phyloP scores from a whole-genome alignment of 768 basidiomycete species.

The Naganishia friedmannii region DNA sequence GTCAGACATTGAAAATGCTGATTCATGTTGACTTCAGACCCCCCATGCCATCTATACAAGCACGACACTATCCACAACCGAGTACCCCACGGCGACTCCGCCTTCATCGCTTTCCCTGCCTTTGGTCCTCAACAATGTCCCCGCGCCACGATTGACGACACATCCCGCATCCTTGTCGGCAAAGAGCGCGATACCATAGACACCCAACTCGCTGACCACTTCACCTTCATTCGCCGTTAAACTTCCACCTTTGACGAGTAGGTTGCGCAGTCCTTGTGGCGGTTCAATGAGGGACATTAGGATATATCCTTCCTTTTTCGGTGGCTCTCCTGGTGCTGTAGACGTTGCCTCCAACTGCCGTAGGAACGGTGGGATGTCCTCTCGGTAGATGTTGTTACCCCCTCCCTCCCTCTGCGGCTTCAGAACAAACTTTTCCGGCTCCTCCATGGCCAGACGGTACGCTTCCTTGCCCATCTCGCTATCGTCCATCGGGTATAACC shows the following conservation, averaged over 20 bases:
- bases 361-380: constrained; percentile 73
- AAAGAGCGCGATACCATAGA: constrained; percentile 86
- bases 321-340: constrained; percentile 36
- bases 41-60: constrained; percentile 24
- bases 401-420: constrained; percentile 99
- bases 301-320: constrained; percentile 81
- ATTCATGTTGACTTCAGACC: no score
- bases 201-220: constrained; percentile 83
- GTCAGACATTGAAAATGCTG: no score
- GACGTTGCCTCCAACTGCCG: constrained; percentile 58
- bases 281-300: constrained; percentile 89
- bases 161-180: constrained; percentile 48
- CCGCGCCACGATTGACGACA: constrained; percentile 64
- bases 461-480: constrained; percentile 53
- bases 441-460: constrained; percentile 58
- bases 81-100: constrained; percentile 73
- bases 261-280: constrained; percentile 65
- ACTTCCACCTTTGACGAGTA: constrained; percentile 70
- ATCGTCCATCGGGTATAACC: constrained; percentile 74
- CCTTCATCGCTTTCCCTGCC: constrained; percentile 88
- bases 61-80: constrained; percentile 30
- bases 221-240: constrained; percentile 56
- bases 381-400: constrained; percentile 90
- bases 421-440: constrained; percentile 67
- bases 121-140: constrained; percentile 85